phyloP scores from a whole-genome alignment of 176 grass and related monocot species.

The Triticum monococcum region DNA sequence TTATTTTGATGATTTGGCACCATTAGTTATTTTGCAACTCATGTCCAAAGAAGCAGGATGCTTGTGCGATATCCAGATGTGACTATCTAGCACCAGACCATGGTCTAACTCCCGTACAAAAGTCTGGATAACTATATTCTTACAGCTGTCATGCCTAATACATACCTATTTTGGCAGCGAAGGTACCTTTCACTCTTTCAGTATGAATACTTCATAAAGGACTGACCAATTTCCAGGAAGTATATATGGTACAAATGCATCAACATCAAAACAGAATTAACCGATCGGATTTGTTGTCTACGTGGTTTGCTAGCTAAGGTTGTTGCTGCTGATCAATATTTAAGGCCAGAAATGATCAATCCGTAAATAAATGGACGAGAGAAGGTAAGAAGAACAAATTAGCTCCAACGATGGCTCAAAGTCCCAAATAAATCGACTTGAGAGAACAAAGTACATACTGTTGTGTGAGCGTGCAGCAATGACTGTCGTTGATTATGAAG shows the following conservation, averaged over 20 bases:
- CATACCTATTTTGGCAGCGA: neutral
- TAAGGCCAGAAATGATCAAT: conserved; percentile 7
- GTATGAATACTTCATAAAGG: neutral
- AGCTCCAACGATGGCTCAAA: neutral
- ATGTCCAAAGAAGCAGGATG: neutral
- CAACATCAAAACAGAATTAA: neutral
- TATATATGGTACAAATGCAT: neutral
- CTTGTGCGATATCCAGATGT: neutral
- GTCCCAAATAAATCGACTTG: neutral
- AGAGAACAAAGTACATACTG: conserved; percentile 50
- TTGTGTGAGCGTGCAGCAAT: conserved; percentile 77
- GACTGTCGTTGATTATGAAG: conserved; percentile 84
- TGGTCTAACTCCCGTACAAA: neutral
- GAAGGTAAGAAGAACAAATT: neutral
- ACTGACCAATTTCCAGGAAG: neutral
- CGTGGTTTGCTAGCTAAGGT: neutral
- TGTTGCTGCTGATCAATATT: neutral
- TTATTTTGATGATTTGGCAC: neutral
- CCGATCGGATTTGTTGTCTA: neutral
- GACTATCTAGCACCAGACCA: neutral
- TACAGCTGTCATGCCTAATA: neutral
- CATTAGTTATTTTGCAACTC: neutral
- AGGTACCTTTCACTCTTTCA: neutral
- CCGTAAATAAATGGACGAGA: neutral
- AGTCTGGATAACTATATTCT: neutral